These are phyloP conservation scores for Ophiostoma ips DNA, from an alignment of 2,329 filamentous ascomycete species.

Conservation along the genomic window DNA sequence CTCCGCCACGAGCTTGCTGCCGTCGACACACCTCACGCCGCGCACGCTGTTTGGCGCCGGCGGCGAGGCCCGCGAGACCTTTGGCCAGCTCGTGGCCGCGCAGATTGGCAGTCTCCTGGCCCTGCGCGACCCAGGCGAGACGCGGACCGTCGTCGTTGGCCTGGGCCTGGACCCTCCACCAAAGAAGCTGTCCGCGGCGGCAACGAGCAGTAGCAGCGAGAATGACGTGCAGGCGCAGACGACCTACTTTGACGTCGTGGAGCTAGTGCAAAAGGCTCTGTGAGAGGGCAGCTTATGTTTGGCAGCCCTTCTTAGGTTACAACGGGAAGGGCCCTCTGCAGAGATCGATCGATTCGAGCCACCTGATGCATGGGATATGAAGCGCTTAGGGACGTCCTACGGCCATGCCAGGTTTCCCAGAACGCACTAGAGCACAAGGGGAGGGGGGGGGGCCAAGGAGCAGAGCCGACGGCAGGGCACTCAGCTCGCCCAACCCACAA, in stretches of 20 bases:
- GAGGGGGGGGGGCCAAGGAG: too few relatives aligned
- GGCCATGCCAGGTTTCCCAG: too few relatives aligned
- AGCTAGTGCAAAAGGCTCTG: constrained; percentile 45
- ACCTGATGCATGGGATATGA: too few relatives aligned
- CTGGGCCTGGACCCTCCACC: constrained; percentile 37
- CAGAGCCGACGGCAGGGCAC: too few relatives aligned
- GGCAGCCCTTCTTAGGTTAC: too few relatives aligned
- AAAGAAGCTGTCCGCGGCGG: not conserved
- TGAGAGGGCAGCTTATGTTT: not conserved
- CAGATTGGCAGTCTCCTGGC: constrained; percentile 75
- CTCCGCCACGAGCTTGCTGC: constrained; percentile 35
- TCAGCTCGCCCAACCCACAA: too few relatives aligned
- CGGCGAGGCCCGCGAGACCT: constrained; percentile 60
- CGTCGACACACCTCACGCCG: constrained; percentile 69
- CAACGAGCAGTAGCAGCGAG: constrained; percentile 32
- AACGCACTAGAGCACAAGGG: too few relatives aligned
- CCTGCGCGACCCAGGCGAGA: constrained; percentile 52
- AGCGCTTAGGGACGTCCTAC: not conserved
- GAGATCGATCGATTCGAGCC: too few relatives aligned
- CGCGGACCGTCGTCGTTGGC: constrained; percentile 46
- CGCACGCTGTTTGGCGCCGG: constrained; percentile 79
- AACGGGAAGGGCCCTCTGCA: too few relatives aligned
- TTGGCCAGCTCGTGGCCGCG: constrained; percentile 78
- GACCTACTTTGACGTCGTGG: constrained; percentile 50
- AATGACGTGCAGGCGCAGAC: constrained; percentile 20